Base-by-base conservation (phyloP, 73 alveolate genomes). In the Vitrella brassicaformis region DNA sequence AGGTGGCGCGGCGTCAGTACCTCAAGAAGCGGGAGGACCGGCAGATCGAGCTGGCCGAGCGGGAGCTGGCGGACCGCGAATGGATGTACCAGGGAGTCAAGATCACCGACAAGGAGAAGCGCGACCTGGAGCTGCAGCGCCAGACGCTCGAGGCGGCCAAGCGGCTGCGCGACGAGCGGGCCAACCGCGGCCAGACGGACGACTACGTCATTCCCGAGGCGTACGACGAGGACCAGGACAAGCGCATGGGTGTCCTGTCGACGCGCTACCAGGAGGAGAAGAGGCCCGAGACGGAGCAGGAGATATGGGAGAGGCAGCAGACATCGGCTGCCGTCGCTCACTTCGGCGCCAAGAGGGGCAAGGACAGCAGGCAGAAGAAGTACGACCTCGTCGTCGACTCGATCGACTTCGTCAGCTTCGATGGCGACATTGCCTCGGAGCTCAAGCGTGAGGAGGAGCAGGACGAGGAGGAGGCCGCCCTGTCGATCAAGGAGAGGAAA, bases 1-100 rank as follows among this genome's bases (percentile, higher is more conserved):
- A 92, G 70, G 78, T 90, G 30, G 88, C 99, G 0, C 70, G 99
- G 85, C 74, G 83, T 85, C 80, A 88, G 47, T 94, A 92, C 86
- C 81, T 94, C 66, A 85, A 85, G 74, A 82, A 85, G 67, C 82
- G 98, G 75, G 94, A 86, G 67, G 91, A 86, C 80, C 96, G 89
- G 78, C 93, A 94, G 80, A 81, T 93, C n/a, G 97, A 92, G 71
- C 79, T 94, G 29, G 87, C 86, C 65, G 80, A 90, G 86, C 82
- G 95, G 75, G 71, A 87, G 71, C 74, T 92, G 27, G 92, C 86
- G 19, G 97, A 94, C 78, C 96, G 92, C 67, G 73, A 90, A 66
- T 73, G 88, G 69, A 70, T 91, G 47, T 92, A 92, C 70, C 82
- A 86, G 47, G 96, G 88, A 28, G 74, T 73, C 0, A 85, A 82